phyloP scores from a whole-genome alignment of 345 rosid genomes.

The Dovyalis caffra region DNA sequence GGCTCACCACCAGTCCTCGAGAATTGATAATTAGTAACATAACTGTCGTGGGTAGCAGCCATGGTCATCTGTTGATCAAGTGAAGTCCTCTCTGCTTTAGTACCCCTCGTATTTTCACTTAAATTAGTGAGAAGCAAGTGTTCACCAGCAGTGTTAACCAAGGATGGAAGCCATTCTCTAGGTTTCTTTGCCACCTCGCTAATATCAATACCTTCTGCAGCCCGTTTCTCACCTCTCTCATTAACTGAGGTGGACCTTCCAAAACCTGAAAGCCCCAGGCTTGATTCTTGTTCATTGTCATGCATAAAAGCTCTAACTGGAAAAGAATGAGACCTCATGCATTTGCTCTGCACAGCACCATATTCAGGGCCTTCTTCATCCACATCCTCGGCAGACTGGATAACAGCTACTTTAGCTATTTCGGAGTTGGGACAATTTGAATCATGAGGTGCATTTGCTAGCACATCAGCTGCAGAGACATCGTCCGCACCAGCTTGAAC shows the following conservation, averaged over 20 bases:
- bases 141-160: constrained; percentile 34
- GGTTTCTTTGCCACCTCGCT: constrained; percentile 55
- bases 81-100: constrained; percentile 32
- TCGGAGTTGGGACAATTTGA: constrained; percentile 33
- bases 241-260: constrained; percentile 53
- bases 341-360: constrained; percentile 42
- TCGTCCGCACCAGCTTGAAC: constrained; percentile 36
- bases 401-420: constrained; percentile 26
- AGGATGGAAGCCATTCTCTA: constrained; percentile 63
- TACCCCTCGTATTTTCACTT: constrained; percentile 25
- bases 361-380: constrained; percentile 35
- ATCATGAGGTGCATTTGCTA: constrained; percentile 28
- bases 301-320: constrained; percentile 43
- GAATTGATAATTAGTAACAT: constrained; percentile 30
- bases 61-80: constrained; percentile 27
- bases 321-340: constrained; percentile 62
- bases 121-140: constrained; percentile 31
- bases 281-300: constrained; percentile 41
- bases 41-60: constrained; percentile 29
- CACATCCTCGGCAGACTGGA: constrained; percentile 33
- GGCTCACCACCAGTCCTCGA: constrained; percentile 33
- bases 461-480: constrained; percentile 32
- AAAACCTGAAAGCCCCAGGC: constrained; percentile 36
- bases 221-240: constrained; percentile 71
- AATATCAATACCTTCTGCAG: constrained; percentile 45